A percentile compares a stretch with the other conserved stretches of the same genome.
These are phyloP conservation scores for Aspergillus oerlinghausenensis DNA, from an alignment of 2,329 filamentous ascomycete species.

Conservation along the genomic window DNA sequence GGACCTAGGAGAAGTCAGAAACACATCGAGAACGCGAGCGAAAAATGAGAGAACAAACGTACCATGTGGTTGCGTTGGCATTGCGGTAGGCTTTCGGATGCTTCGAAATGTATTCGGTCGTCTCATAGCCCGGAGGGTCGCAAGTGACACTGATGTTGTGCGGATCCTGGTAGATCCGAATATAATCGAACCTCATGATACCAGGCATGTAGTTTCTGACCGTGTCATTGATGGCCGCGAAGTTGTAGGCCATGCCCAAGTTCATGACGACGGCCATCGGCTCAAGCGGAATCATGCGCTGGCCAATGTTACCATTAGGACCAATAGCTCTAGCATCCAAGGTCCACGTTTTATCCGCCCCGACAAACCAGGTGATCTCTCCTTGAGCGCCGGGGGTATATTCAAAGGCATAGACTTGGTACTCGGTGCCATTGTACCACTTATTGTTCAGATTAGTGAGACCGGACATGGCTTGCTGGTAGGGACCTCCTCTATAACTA, in stretches of 20 bases:
- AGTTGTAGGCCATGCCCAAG: conserved; percentile 65
- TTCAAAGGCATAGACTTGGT: conserved; percentile 61
- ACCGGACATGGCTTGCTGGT: conserved; percentile 60
- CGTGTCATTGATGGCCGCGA: conserved; percentile 57
- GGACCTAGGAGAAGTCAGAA: conserved; percentile 27
- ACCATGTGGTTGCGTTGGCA: conserved; percentile 61
- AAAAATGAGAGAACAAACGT: conserved; percentile 16
- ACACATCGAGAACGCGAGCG: neutral
- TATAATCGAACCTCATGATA: conserved; percentile 64
- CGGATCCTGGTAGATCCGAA: conserved; percentile 65
- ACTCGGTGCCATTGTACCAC: conserved; percentile 62
- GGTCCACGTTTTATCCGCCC: conserved; percentile 61
- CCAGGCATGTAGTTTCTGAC: conserved; percentile 57
- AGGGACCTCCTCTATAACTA: conserved; percentile 56
- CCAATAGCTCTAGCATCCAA: conserved; percentile 56
- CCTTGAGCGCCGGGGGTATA: conserved; percentile 58
- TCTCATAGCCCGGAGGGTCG: conserved; percentile 63
- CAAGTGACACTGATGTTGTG: conserved; percentile 58
- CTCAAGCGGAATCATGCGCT: conserved; percentile 61
- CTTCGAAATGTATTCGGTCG: conserved; percentile 61
- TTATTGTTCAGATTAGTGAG: conserved; percentile 59
- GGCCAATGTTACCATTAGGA: conserved; percentile 66
- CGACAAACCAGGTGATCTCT: conserved; percentile 65
- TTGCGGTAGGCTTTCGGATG: conserved; percentile 61
- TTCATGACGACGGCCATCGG: conserved; percentile 66